These are phyloP conservation scores for sorghum (Sorghum bicolor) DNA, from an alignment of 176 grass and related monocot genomes.

Conservation along the genomic window DNA sequence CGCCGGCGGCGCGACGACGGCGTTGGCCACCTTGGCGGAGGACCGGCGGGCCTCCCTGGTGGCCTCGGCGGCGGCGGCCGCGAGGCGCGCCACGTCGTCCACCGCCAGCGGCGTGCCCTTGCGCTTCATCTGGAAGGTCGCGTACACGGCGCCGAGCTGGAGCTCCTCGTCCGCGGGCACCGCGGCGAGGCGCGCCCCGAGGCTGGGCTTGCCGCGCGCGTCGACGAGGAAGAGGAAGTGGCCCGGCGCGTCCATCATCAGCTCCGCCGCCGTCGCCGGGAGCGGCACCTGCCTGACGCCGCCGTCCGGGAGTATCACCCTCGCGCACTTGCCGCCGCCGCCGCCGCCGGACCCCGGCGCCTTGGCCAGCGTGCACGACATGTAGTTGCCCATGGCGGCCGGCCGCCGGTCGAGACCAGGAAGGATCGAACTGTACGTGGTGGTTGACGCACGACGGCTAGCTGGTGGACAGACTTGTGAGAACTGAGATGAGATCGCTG, in stretches of 20 bases:
- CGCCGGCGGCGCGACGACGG: neutral
- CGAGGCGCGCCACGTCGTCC: constrained; percentile 48
- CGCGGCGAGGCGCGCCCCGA: constrained; percentile 54
- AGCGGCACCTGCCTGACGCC: constrained; percentile 26
- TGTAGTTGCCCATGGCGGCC: constrained; percentile 77
- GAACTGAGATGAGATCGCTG: neutral
- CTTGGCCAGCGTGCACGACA: constrained; percentile 62
- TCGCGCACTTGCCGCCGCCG: neutral
- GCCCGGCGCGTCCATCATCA: constrained; percentile 81
- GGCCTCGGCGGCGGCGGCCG: constrained; percentile 41
- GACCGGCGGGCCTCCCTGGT: constrained; percentile 43
- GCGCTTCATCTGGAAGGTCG: constrained; percentile 75
- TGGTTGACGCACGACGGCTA: neutral
- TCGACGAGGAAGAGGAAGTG: constrained; percentile 79
- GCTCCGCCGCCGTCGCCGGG: constrained; percentile 65
- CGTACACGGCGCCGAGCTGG: constrained; percentile 56
- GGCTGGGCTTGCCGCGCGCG: constrained; percentile 30
- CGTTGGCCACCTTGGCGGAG: constrained; percentile 38
- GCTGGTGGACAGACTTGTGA: too few species aligned
- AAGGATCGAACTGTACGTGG: neutral
- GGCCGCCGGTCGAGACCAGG: neutral
- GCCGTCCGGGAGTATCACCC: constrained; percentile 72
- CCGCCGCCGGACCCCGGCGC: neutral
- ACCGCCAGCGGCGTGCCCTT: constrained; percentile 39
- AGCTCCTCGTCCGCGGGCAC: constrained; percentile 80